Evolutionary conservation across 164 flowering plant genomes (phyloP).

Genomic region (Vitis cinerea): DNA sequence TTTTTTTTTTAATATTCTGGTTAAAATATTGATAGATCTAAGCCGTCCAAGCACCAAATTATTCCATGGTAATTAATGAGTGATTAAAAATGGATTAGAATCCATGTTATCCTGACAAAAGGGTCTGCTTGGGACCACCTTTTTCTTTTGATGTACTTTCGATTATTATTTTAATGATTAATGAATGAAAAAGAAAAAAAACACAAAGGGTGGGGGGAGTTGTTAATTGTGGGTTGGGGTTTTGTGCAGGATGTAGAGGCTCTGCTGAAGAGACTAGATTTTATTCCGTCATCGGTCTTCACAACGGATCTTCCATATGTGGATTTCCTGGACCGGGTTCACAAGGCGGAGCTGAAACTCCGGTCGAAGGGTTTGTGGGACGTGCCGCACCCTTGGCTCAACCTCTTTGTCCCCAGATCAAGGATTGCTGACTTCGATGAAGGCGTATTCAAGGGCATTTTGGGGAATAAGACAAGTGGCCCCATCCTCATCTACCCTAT

Average conservation of each 20-base stretch:
- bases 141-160: slow-evolving; percentile 8
- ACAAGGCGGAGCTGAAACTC: slow-evolving; percentile 87
- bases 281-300: slow-evolving; percentile 67
- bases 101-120: slow-evolving; percentile 33
- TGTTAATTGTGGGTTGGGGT: not conserved
- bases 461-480: slow-evolving; percentile 85
- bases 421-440: slow-evolving; percentile 70
- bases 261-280: slow-evolving; percentile 57
- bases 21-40: slow-evolving; percentile 21
- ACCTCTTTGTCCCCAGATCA: slow-evolving; percentile 87
- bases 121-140: slow-evolving; percentile 16
- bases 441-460: slow-evolving; percentile 88
- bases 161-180: slow-evolving; percentile 1
- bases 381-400: slow-evolving; percentile 98
- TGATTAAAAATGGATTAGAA: slow-evolving; percentile 13
- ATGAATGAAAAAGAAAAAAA: not conserved
- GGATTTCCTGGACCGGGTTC: slow-evolving; percentile 95
- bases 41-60: slow-evolving; percentile 37
- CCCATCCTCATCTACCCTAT: slow-evolving; percentile 96
- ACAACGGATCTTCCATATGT: slow-evolving; percentile 76
- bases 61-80: slow-evolving; percentile 19
- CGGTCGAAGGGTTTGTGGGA: slow-evolving; percentile 93
- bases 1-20: slow-evolving; percentile 1
- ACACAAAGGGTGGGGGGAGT: too few species aligned
- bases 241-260: slow-evolving; percentile 69